Evolutionary conservation across 75 land plant species (phyloP).

Genomic region (Sequoiadendron giganteum): DNA sequence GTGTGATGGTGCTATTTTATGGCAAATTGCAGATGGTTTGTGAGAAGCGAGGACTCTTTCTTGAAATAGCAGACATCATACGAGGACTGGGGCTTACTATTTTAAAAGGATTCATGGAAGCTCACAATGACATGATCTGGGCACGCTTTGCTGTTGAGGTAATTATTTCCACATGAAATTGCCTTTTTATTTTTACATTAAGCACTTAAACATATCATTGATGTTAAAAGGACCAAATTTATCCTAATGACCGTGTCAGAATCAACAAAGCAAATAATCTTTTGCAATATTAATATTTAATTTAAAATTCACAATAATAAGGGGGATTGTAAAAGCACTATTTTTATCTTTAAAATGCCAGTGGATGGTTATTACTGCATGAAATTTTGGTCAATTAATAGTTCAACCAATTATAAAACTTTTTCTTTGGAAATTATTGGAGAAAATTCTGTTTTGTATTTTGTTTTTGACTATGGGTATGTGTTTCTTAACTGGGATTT

Average conservation of each 20-base stretch:
- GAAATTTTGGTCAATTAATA: background rate
- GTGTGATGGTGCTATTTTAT: background rate
- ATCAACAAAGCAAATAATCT: background rate
- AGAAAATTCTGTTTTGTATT: background rate
- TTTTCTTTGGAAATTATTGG: background rate
- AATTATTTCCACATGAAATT: background rate
- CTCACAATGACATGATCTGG: conserved; percentile 44
- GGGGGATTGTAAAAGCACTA: background rate
- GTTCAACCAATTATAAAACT: background rate
- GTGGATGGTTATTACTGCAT: background rate
- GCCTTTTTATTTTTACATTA: background rate
- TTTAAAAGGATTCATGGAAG: conserved; percentile 63
- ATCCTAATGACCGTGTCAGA: background rate
- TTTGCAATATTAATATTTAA: background rate
- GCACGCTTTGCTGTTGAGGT: conserved; percentile 77
- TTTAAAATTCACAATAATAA: background rate
- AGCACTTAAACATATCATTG: background rate
- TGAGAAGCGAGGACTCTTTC: conserved; percentile 44
- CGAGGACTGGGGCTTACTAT: conserved; percentile 43
- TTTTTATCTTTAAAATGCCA: background rate
- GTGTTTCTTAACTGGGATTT: background rate
- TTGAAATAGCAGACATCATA: conserved; percentile 62
- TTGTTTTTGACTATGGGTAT: background rate
- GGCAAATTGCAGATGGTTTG: conserved; percentile 59
- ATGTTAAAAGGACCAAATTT: background rate